Evolutionary conservation across 306 rosid genomes (phyloP).

Genomic region (Spatholobus suberectus): DNA sequence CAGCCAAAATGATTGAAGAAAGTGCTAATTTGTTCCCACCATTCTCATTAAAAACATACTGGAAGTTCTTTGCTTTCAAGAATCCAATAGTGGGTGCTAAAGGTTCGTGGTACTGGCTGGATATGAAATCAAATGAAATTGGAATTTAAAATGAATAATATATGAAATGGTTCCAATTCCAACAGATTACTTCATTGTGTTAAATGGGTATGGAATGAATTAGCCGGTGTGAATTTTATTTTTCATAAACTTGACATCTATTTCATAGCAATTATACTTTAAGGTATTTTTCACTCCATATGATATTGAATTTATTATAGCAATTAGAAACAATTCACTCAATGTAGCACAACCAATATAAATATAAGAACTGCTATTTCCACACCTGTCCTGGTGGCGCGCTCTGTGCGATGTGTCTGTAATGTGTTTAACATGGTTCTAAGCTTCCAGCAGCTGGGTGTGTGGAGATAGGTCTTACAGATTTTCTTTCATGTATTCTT

Average conservation of each 20-base stretch:
- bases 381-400: no score
- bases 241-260: neutral
- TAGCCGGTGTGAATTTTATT: no score
- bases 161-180: neutral
- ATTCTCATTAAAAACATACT: constrained; percentile 78
- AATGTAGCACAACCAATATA: no score
- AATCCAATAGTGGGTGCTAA: constrained; percentile 82
- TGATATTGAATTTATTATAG: no score
- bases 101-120: constrained; percentile 71
- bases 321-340: no score
- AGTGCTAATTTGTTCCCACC: constrained; percentile 69
- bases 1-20: constrained; percentile 75
- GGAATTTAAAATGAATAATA: constrained; percentile 25
- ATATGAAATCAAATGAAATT: neutral
- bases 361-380: no score
- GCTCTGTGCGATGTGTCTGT: no score
- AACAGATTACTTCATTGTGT: neutral
- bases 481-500: no score
- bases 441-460: no score
- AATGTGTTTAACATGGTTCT: no score
- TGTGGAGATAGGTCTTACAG: no score
- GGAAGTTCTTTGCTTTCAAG: constrained; percentile 77
- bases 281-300: no score
- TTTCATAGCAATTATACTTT: neutral
- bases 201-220: neutral